Evolutionary conservation across 2,329 filamentous ascomycete genomes (phyloP), one percentile per base, ranked within the genome.

Genomic region (Xylaria arbuscula): DNA sequence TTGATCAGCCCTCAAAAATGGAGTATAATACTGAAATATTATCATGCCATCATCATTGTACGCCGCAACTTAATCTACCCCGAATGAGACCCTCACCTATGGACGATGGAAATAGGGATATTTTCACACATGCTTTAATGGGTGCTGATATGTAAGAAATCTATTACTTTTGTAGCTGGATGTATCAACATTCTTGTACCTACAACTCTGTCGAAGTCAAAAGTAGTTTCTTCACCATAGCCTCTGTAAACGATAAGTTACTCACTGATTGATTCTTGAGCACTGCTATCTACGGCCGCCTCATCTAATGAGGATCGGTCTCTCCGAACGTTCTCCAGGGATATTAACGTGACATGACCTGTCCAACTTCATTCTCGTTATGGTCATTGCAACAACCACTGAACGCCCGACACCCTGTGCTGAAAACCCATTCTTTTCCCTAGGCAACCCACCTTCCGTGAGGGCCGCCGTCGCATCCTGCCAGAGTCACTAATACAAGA

Each of bases 401-500:
- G 48, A 70, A 71, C 69, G 67, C 69, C 69, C 13, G 51, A 70
- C 67, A 65, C 67, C 64, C n/a, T 60, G 61, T 65, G 66, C 64
- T 62, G 28, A 57, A 66, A 56, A 32, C 40, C 28, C 38, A 28
- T 34, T 62, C 42, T 42, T 64, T 70, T 24, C 56, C 19, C 28
- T 47, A 50, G 17, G 40, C 47, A 36, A 48, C n/a, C 28, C 66
- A 56, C 38, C 34, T 63, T 60, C 5, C 36, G 51, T 54, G n/a
- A 38, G 48, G 32, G 22, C 42, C 32, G 40, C 48, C 32, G 42
- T 61, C 48, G 10, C 42, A 45, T 62, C 34, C 36, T 40, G 19
- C 32, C 17, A 47, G 32, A 48, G 36, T 50, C 62, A 63, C 32
- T 68, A 71, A 71, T 70, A 73, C 69, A 66, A 70, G 70, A 73